phyloP scores from a whole-genome alignment of 495 filamentous ascomycete species.

The Corynascus novoguineensis region DNA sequence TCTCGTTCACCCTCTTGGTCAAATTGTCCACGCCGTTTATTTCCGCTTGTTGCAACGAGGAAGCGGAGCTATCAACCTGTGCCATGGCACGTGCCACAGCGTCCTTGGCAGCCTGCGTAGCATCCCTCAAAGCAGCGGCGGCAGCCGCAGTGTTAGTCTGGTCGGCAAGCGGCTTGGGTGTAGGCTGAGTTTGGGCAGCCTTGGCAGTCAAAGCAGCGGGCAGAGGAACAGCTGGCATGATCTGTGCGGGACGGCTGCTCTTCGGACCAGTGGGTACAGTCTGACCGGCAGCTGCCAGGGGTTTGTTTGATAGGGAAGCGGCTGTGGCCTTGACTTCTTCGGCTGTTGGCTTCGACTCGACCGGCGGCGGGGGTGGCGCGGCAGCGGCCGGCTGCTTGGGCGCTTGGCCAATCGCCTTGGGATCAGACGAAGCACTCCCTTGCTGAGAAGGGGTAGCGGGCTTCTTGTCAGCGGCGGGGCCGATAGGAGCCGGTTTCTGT shows the following conservation, averaged over 20 bases:
- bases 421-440: conserved; percentile 33
- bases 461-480: conserved; percentile 48
- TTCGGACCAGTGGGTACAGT: conserved; percentile 55
- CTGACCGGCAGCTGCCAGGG: conserved; percentile 29
- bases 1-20: conserved; percentile 78
- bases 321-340: conserved; percentile 50
- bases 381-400: conserved; percentile 26
- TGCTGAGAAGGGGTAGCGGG: conserved; percentile 30
- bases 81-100: conserved; percentile 90
- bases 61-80: conserved; percentile 51
- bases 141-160: conserved; percentile 29
- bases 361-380: conserved; percentile 53
- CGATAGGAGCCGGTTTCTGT: conserved; percentile 50
- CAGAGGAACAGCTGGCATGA: conserved; percentile 56
- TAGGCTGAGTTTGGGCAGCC: conserved; percentile 25
- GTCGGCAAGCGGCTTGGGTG: conserved; percentile 34
- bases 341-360: conserved; percentile 62
- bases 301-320: conserved; percentile 34
- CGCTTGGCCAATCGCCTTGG: conserved; percentile 37
- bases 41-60: conserved; percentile 26
- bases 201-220: conserved; percentile 60
- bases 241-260: conserved; percentile 43
- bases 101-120: conserved; percentile 74
- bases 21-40: conserved; percentile 65
- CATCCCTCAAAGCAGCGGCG: conserved; percentile 52